phyloP scores from a whole-genome alignment of 2,329 filamentous ascomycete genomes.

The Colletotrichum orbiculare region DNA sequence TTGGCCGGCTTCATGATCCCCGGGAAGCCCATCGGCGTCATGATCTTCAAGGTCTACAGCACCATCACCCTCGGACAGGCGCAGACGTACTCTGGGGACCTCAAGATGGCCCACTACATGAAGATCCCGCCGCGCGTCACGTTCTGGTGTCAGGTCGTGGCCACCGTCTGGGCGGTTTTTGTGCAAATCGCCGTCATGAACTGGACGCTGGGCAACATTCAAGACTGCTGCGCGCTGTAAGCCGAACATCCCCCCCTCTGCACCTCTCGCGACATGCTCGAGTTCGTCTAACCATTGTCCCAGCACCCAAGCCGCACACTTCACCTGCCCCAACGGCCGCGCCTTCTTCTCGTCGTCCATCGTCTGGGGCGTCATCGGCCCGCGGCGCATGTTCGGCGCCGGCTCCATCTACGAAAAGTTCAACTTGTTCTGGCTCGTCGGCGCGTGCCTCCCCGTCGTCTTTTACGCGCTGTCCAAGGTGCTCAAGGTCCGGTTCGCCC shows the following conservation, averaged over 20 bases:
- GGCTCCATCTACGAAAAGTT: constrained; percentile 45
- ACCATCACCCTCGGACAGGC: constrained; percentile 41
- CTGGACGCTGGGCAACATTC: constrained; percentile 55
- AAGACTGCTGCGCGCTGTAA: constrained; percentile 51
- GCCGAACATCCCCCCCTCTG: neutral
- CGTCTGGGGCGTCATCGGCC: constrained; percentile 69
- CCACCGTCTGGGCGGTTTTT: constrained; percentile 56
- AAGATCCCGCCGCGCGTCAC: constrained; percentile 68
- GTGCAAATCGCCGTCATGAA: constrained; percentile 54
- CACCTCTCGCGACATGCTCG: neutral
- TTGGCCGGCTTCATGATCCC: constrained; percentile 63
- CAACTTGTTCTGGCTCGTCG: constrained; percentile 49
- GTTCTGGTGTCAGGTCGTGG: constrained; percentile 71
- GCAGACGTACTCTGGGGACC: constrained; percentile 55
- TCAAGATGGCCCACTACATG: constrained; percentile 60
- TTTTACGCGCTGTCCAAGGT: constrained; percentile 54
- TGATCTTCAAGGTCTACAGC: constrained; percentile 47
- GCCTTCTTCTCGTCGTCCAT: constrained; percentile 63
- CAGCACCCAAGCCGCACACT: constrained; percentile 53
- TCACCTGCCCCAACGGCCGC: constrained; percentile 55
- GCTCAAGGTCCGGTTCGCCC: constrained; percentile 48
- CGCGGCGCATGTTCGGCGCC: constrained; percentile 63
- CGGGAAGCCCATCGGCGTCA: constrained; percentile 50
- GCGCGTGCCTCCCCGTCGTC: constrained; percentile 58
- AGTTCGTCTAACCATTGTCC: constrained; percentile 37